Percentiles rank a stretch among this genome's conserved stretches.
phyloP scores from a whole-genome alignment of 2,329 filamentous ascomycete genomes.

The Botrytis cinerea region DNA sequence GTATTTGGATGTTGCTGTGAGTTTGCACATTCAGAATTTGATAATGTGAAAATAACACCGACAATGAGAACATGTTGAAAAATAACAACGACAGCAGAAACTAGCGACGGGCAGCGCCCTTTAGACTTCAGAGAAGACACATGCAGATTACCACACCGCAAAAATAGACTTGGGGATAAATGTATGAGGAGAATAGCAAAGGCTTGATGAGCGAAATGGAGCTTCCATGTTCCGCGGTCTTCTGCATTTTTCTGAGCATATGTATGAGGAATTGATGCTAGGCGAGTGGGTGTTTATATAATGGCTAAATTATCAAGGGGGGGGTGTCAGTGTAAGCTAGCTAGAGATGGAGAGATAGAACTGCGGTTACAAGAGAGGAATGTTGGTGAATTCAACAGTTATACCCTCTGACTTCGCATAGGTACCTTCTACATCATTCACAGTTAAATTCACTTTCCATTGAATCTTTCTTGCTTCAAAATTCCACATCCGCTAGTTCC shows the following conservation, averaged over 20 bases:
- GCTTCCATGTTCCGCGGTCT: neutral
- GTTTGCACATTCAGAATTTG: neutral
- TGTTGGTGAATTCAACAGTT: neutral
- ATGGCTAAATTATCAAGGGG: neutral
- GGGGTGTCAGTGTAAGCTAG: neutral
- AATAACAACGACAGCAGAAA: neutral
- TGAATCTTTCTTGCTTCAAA: neutral
- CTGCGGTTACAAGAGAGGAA: fast-evolving
- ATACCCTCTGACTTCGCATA: neutral
- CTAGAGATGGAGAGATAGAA: neutral
- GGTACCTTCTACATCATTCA: fast-evolving
- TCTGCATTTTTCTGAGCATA: too few relatives aligned
- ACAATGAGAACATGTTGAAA: neutral
- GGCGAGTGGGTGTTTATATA: neutral
- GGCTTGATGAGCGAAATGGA: neutral
- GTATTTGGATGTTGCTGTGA: neutral
- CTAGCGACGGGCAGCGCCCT: neutral
- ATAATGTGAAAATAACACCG: neutral
- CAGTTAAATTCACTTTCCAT: neutral
- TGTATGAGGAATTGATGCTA: neutral
- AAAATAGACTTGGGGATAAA: fast-evolving
- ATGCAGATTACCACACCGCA: fast-evolving
- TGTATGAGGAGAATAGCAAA: neutral
- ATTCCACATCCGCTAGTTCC: fast-evolving
- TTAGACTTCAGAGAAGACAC: neutral